A percentile compares a stretch with the other conserved stretches of the same genome.
Conservation (phyloP, 2,329 filamentous ascomycete genomes). For the Talaromyces sp. region DNA sequence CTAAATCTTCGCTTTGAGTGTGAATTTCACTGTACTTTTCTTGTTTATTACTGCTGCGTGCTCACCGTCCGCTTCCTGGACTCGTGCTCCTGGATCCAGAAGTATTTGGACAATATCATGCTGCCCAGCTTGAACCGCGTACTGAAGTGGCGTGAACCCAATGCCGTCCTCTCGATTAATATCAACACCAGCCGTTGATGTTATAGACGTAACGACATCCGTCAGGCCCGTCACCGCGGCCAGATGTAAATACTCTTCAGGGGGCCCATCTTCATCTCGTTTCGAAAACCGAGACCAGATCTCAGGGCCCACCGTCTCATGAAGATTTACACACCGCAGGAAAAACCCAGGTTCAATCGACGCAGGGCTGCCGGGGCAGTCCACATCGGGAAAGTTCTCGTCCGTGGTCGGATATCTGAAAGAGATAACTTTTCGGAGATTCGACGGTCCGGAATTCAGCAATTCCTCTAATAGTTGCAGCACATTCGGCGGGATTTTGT, state of each 20-base stretch:
- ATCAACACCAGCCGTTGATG: not conserved
- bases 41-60: too few species aligned
- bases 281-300: not conserved
- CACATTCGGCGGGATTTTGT: slow-evolving; percentile 1
- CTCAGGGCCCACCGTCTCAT: not conserved
- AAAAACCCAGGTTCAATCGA: slow-evolving; percentile 9
- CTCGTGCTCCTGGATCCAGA: too few species aligned
- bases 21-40: too few species aligned
- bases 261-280: not conserved
- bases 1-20: too few species aligned
- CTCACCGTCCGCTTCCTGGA: too few species aligned
- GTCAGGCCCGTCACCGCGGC: not conserved
- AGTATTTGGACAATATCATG: too few species aligned
- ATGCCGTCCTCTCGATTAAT: not conserved
- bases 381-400: not conserved
- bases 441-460: not conserved
- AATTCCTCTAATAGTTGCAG: slow-evolving; percentile 1
- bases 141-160: not conserved
- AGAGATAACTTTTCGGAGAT: slow-evolving; percentile 1
- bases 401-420: not conserved
- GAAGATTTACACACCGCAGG: slow-evolving; percentile 3
- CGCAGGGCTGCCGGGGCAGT: slow-evolving; percentile 2
- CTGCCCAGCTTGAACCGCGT: too few species aligned
- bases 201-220: slow-evolving; percentile 1
- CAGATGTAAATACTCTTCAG: slow-evolving; percentile 1